phyloP scores from a whole-genome alignment of 176 grass and related monocot species.

The Oryza longistaminata region DNA sequence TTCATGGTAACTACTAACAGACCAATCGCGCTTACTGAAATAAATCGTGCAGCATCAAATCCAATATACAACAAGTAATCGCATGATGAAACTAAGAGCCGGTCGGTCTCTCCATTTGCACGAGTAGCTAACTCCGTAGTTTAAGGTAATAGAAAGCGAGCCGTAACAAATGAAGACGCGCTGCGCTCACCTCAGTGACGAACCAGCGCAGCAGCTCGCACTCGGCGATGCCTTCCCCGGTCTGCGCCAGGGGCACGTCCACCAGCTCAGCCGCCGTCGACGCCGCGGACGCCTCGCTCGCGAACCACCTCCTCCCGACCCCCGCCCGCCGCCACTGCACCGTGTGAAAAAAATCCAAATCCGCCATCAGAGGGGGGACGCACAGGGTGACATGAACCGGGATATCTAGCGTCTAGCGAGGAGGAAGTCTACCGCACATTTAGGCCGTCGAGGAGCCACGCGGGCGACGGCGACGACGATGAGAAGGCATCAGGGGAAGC shows the following conservation, averaged over 20 bases:
- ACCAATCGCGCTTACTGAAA: background rate
- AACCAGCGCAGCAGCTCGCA: slow-evolving; percentile 97
- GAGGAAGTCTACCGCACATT: background rate
- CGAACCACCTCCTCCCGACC: slow-evolving; percentile 37
- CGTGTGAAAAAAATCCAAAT: background rate
- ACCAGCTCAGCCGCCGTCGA: slow-evolving; percentile 47
- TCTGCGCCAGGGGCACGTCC: slow-evolving; percentile 85
- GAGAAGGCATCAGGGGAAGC: background rate
- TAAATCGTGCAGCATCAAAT: background rate
- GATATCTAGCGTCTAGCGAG: background rate
- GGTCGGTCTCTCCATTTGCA: background rate
- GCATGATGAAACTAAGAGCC: background rate
- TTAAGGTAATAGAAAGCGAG: background rate
- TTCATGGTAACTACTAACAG: background rate
- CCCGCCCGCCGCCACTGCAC: slow-evolving; percentile 17
- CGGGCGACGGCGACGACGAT: background rate
- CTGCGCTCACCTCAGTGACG: slow-evolving; percentile 54
- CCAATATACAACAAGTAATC: background rate
- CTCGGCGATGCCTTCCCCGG: slow-evolving; percentile 94
- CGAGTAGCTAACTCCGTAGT: background rate
- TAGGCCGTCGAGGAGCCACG: slow-evolving; percentile 28
- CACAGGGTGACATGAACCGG: background rate
- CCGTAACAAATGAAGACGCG: background rate
- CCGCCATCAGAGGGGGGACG: background rate
- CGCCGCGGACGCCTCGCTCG: slow-evolving; percentile 36